Conservation (phyloP, 2,329 filamentous ascomycete genomes). For the Penicillium sp. region DNA sequence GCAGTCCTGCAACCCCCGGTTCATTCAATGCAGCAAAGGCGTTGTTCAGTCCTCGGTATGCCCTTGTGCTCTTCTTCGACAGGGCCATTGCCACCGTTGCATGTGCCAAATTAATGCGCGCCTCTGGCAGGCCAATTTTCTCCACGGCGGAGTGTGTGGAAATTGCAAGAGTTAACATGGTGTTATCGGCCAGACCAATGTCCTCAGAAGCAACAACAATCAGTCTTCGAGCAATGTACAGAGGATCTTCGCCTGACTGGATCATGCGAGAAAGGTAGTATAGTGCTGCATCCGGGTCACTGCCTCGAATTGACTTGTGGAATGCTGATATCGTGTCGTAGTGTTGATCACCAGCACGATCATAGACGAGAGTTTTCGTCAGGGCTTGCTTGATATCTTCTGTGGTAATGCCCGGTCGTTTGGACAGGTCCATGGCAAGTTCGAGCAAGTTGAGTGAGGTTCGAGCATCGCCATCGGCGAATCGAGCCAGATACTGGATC, state of each 20-base stretch:
- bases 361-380: conserved; percentile 93
- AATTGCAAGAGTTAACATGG: conserved; percentile 81
- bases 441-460: conserved; percentile 93
- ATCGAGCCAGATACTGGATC: conserved; percentile 79
- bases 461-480: conserved; percentile 89
- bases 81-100: conserved; percentile 79
- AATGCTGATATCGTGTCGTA: conserved; percentile 98
- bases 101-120: conserved; percentile 88
- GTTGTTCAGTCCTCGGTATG: conserved; percentile 81
- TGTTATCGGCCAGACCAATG: conserved; percentile 86
- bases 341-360: conserved; percentile 92
- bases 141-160: conserved; percentile 86
- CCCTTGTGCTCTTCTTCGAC: conserved; percentile 84
- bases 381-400: conserved; percentile 79
- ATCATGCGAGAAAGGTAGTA: conserved; percentile 98
- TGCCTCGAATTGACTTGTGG: conserved; percentile 92
- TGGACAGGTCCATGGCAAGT: conserved; percentile 79
- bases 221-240: conserved; percentile 90
- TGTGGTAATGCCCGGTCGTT: conserved; percentile 69
- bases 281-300: conserved; percentile 82
- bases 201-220: conserved; percentile 96
- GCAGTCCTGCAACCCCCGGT: conserved; percentile 79
- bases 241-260: conserved; percentile 88
- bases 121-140: conserved; percentile 94
- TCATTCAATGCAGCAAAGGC: conserved; percentile 80